Conservation (phyloP, 148 eudicot species). For the Rhododendron kiyosumense region DNA sequence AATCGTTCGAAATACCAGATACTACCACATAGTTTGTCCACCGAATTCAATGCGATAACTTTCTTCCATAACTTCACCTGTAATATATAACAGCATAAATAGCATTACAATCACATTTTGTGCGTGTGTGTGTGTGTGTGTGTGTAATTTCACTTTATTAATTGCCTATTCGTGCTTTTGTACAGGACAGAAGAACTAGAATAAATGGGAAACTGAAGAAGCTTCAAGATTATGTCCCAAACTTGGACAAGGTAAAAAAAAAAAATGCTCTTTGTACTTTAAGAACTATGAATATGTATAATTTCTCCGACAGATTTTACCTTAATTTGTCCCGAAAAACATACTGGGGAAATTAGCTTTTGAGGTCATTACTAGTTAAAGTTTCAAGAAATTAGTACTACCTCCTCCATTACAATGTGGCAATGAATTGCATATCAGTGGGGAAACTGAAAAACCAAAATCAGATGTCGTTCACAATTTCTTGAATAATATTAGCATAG, state of each 20-base stretch:
- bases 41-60: neutral
- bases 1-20: neutral
- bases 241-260: constrained; percentile 77
- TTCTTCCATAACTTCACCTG: neutral
- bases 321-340: neutral
- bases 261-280: neutral
- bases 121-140: no score
- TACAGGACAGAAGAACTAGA: constrained; percentile 83
- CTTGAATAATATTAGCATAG: neutral
- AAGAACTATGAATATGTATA: neutral
- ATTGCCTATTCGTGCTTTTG: neutral
- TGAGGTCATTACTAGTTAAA: neutral
- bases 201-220: constrained; percentile 82
- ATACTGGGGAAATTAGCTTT: neutral
- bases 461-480: no score
- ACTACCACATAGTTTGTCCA: neutral
- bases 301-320: neutral
- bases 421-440: neutral
- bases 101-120: neutral
- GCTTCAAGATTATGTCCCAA: constrained; percentile 87
- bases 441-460: neutral
- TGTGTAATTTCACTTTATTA: neutral
- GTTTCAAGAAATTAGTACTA: neutral
- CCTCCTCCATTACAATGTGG: neutral
- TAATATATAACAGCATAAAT: neutral